Percentiles rank a stretch among this genome's conserved stretches.
These are phyloP conservation scores for Candida corydali DNA, from an alignment of 805 yeast genomes.

Conservation along the genomic window DNA sequence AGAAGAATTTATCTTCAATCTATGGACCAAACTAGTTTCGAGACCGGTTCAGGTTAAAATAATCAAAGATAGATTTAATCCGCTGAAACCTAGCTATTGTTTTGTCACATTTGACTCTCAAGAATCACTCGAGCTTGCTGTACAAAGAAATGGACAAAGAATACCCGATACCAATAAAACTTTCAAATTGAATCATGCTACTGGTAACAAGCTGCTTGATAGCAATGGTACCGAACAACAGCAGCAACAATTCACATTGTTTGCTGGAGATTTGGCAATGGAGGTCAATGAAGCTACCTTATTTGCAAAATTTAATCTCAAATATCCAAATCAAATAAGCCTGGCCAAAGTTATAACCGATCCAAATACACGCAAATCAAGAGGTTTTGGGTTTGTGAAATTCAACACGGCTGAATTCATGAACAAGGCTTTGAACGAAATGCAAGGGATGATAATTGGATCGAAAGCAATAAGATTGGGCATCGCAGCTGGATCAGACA, in stretches of 20 bases:
- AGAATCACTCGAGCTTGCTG: constrained; percentile 61
- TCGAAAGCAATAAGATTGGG: constrained; percentile 77
- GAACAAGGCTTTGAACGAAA: constrained; percentile 67
- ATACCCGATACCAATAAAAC: constrained; percentile 61
- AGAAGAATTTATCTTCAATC: constrained; percentile 57
- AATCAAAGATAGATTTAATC: constrained; percentile 65
- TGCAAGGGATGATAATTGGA: constrained; percentile 74
- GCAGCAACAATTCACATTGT: constrained; percentile 66
- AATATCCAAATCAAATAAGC: constrained; percentile 64
- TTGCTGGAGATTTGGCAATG: constrained; percentile 80
- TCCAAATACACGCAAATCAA: constrained; percentile 60
- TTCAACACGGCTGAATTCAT: constrained; percentile 64
- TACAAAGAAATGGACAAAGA: constrained; percentile 61
- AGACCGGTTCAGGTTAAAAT: constrained; percentile 56
- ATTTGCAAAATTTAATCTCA: constrained; percentile 60
- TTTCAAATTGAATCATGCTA: constrained; percentile 80
- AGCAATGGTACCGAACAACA: constrained; percentile 13
- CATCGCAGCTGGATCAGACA: constrained; percentile 26
- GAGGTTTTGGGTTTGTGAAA: constrained; percentile 90
- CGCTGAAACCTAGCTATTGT: constrained; percentile 50
- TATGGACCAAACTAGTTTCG: constrained; percentile 74
- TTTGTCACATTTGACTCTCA: constrained; percentile 68
- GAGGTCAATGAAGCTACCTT: constrained; percentile 67
- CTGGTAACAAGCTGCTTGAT: constrained; percentile 29
- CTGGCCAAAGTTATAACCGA: constrained; percentile 80